Percentiles rank a stretch among this genome's conserved stretches.
phyloP scores from a whole-genome alignment of 495 filamentous ascomycete genomes.

The Aspergillus carlsbadensis region DNA sequence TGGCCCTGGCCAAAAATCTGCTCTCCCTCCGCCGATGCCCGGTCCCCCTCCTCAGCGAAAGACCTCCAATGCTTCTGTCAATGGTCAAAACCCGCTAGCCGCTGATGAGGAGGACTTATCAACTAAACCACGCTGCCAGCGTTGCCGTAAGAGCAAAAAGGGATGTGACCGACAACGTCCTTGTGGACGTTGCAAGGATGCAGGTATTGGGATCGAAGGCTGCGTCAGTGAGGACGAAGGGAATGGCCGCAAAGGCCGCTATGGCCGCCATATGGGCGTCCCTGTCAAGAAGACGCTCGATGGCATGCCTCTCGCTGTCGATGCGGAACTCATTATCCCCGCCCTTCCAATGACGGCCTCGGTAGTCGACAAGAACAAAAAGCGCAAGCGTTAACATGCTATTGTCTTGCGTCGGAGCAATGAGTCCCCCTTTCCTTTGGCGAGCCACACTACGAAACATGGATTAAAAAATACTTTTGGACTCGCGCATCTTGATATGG shows the following conservation, averaged over 20 bases:
- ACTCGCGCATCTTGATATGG: conserved; percentile 2
- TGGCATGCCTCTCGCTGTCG: conserved; percentile 22
- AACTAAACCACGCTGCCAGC: conserved; percentile 94
- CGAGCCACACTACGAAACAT: background rate
- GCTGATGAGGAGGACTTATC: conserved; percentile 88
- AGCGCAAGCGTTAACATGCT: conserved; percentile 63
- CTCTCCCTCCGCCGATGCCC: conserved; percentile 61
- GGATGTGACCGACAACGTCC: conserved; percentile 95
- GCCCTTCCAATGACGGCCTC: conserved; percentile 35
- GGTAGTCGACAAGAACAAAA: conserved; percentile 62
- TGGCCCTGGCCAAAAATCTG: conserved; percentile 43
- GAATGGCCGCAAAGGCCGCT: conserved; percentile 94
- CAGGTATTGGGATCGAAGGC: conserved; percentile 84
- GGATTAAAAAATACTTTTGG: background rate
- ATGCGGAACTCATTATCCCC: conserved; percentile 32
- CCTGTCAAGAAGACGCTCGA: conserved; percentile 69
- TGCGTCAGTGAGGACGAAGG: conserved; percentile 97
- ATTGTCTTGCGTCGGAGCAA: background rate
- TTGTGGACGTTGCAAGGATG: conserved; percentile 92
- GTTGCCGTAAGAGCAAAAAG: conserved; percentile 99
- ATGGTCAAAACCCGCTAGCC: conserved; percentile 68
- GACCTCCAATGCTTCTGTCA: conserved; percentile 64
- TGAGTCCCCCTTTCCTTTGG: background rate
- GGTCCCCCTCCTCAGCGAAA: conserved; percentile 75
- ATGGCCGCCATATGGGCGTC: conserved; percentile 96